Percentiles rank a stretch among this genome's conserved stretches.
Evolutionary conservation across 2,329 filamentous ascomycete genomes (phyloP).

Genomic region (Emergomyces pasteurianus): DNA sequence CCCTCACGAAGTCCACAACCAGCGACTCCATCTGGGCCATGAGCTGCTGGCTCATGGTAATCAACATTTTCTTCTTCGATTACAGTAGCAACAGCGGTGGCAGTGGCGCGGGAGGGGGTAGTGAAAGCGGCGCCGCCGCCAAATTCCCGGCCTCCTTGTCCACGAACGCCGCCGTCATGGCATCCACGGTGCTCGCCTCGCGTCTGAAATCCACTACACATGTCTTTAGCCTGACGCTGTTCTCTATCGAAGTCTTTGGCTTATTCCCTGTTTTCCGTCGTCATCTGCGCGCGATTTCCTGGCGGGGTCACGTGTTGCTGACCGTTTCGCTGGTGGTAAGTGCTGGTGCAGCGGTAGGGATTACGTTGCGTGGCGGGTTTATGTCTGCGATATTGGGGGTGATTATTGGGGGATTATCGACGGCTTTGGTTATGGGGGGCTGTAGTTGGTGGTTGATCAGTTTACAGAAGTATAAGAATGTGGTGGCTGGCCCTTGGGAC

Average conservation of each 20-base stretch:
- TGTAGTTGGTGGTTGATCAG: constrained; percentile 98
- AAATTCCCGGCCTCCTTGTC: constrained; percentile 56
- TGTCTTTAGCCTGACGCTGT: constrained; percentile 88
- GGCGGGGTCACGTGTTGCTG: constrained; percentile 65
- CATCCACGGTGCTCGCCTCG: constrained; percentile 83
- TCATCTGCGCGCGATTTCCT: constrained; percentile 69
- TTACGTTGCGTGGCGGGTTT: constrained; percentile 44
- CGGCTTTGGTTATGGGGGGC: constrained; percentile 71
- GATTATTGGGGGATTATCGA: constrained; percentile 60
- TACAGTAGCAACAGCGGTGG: constrained; percentile 52
- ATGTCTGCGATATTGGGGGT: constrained; percentile 56
- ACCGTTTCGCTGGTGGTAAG: constrained; percentile 66
- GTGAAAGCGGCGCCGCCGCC: constrained; percentile 29
- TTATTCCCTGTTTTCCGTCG: constrained; percentile 96
- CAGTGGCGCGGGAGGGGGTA: constrained; percentile 6
- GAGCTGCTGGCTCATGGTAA: constrained; percentile 80
- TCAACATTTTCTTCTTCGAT: constrained; percentile 98
- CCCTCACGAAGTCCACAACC: constrained; percentile 83
- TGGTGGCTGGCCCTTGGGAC: constrained; percentile 97
- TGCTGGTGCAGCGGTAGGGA: constrained; percentile 65
- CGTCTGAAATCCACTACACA: constrained; percentile 81
- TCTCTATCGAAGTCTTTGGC: constrained; percentile 94
- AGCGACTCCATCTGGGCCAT: constrained; percentile 96
- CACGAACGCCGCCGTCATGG: constrained; percentile 94
- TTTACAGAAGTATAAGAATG: constrained; percentile 97